Evolutionary conservation across 2,329 filamentous ascomycete species (phyloP), one percentile per base, ranked within the genome.

Genomic region (Myotisia sp.): DNA sequence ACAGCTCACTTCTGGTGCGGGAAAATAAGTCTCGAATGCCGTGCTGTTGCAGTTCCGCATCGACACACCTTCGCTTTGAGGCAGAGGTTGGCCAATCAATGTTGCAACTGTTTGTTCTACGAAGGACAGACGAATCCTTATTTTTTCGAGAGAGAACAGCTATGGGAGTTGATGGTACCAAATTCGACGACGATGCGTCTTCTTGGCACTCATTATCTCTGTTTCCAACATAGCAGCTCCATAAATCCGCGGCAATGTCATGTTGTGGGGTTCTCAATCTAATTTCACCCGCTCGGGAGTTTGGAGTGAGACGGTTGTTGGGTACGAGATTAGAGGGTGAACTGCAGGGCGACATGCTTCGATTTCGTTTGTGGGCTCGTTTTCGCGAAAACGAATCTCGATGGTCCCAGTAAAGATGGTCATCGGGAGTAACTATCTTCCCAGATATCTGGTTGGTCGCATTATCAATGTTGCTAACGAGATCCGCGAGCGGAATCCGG

Each of bases 231-330:
- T 82, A 84, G 34, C 78, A 74, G 45, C 79, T 80, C 81, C 81
- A 87, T 2, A 86, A 57, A 42, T 86, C 79, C 20, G 77, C 57
- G 2, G 78, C 79, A 23, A 81, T 77, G 47, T 86, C 79, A 20
- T 74, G 68, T 42, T 74, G 71, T 8, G 76, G 76, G 1, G 77
- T 79, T 43, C 70, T 75, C 27, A 81, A 55, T 1, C 71, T 63
- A 35, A 68, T 63, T 24, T 70, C 67, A 26, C 77, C 56, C 42
- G 67, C 65, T 3, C 21, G 19, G 6, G 29, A 21, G n/a, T n/a
- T n/a, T n/a, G n/a, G n/a, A 4, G 29, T 32, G 18, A 32, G 23
- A 8, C 19, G 23, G n/a, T 21, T 13, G 18, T 32, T 18, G 3
- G 58, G 58, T 26, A 45, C 48, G 8, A 50, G 50, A 21, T 55